A percentile compares a stretch with the other conserved stretches of the same genome.
Evolutionary conservation across 1,139 yeast species (phyloP).

Genomic region (Tardiomyces depauwii): DNA sequence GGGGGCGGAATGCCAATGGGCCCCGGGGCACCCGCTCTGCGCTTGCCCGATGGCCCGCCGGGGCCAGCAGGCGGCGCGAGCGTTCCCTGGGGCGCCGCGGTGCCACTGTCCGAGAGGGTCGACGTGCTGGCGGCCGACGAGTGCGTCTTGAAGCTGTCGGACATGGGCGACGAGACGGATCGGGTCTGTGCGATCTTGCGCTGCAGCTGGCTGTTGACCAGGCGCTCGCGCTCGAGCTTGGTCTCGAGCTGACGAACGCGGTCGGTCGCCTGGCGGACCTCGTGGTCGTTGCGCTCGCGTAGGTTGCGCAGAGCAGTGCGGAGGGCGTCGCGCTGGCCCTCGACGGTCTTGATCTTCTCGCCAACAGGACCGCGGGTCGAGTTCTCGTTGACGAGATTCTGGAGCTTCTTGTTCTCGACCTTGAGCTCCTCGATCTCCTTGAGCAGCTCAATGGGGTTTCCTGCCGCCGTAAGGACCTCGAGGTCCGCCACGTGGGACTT

Average conservation of each 20-base stretch:
- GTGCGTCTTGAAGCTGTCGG: not conserved
- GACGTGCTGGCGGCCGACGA: not conserved
- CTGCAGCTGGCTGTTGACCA: conserved; percentile 1
- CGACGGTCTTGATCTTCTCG: conserved; percentile 25
- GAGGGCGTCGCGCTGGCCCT: conserved; percentile 33
- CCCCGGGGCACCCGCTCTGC: not conserved
- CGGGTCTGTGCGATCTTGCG: not conserved
- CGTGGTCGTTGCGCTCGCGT: conserved; percentile 28
- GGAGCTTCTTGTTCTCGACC: conserved; percentile 24
- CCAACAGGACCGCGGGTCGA: conserved; percentile 24
- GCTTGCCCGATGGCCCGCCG: not conserved
- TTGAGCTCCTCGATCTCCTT: conserved; percentile 23
- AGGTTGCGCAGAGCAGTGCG: conserved; percentile 29
- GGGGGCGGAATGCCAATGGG: not conserved
- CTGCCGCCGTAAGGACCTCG: conserved; percentile 20
- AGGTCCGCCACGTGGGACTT: conserved; percentile 18
- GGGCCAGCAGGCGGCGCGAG: too few species aligned
- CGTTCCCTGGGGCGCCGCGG: too few species aligned
- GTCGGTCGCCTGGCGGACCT: conserved; percentile 21
- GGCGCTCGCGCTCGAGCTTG: conserved; percentile 18
- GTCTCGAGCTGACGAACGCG: conserved; percentile 22
- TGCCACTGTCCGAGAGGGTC: not conserved
- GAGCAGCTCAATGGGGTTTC: conserved; percentile 21
- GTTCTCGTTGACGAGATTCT: conserved; percentile 20
- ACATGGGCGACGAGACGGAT: not conserved